Percentiles rank a stretch among this genome's conserved stretches.
Evolutionary conservation across 2,329 filamentous ascomycete genomes (phyloP).

Genomic region (Pleurostoma richardsiae): DNA sequence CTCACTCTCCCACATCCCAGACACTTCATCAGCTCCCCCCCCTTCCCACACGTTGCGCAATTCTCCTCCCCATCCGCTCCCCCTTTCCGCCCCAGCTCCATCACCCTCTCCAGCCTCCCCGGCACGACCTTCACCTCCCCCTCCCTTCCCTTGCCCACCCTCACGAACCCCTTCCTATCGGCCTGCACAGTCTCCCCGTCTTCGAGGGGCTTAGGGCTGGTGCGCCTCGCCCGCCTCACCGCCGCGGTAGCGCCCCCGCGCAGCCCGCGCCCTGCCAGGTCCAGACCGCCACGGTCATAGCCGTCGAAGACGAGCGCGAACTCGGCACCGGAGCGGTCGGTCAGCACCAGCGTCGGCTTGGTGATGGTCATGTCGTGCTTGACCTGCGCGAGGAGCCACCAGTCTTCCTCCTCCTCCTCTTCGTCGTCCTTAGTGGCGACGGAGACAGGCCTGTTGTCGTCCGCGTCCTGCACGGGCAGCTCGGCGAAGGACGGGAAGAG

Average conservation of each 20-base stretch:
- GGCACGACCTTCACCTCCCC: slow-evolving; percentile 27
- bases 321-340: slow-evolving; percentile 29
- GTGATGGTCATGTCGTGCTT: slow-evolving; percentile 43
- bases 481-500: slow-evolving; percentile 26
- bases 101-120: slow-evolving; percentile 19
- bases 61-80: slow-evolving; percentile 8
- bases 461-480: slow-evolving; percentile 2
- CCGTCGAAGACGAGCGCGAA: slow-evolving; percentile 44
- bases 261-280: slow-evolving; percentile 23
- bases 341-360: slow-evolving; percentile 40
- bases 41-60: slow-evolving; percentile 22
- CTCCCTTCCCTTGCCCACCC: slow-evolving; percentile 24
- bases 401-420: slow-evolving; percentile 9
- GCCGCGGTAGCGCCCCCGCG: slow-evolving; percentile 32
- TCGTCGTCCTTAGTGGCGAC: background rate
- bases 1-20: slow-evolving; percentile 35
- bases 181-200: slow-evolving; percentile 14
- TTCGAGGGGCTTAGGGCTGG: slow-evolving; percentile 23
- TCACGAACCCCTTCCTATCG: slow-evolving; percentile 30
- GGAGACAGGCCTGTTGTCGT: background rate
- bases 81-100: slow-evolving; percentile 17
- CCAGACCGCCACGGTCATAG: slow-evolving; percentile 23
- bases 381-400: slow-evolving; percentile 38
- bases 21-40: slow-evolving; percentile 27
- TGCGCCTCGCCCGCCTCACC: slow-evolving; percentile 26